Evolutionary conservation across 2,329 filamentous ascomycete genomes (phyloP).

Genomic region (Fusarium camptoceras): DNA sequence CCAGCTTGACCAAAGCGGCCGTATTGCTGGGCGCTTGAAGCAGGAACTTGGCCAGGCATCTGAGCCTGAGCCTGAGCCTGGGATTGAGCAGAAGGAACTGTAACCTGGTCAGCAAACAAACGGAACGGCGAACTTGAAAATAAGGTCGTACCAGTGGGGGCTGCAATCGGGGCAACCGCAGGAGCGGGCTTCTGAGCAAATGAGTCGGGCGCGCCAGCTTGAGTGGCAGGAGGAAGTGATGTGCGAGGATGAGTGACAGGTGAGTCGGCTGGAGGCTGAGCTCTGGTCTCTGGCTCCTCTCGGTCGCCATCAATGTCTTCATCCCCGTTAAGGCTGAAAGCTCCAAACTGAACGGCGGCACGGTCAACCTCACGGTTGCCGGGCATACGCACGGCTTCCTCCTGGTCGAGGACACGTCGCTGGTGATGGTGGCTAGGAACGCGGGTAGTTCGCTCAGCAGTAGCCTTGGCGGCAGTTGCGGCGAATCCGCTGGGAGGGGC

Average conservation of each 20-base stretch:
- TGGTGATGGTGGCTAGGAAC: slow-evolving; percentile 77
- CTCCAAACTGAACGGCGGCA: slow-evolving; percentile 94
- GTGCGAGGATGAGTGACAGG: slow-evolving; percentile 87
- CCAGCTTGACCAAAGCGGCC: slow-evolving; percentile 74
- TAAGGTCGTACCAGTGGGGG: slow-evolving; percentile 49
- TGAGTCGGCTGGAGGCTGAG: slow-evolving; percentile 92
- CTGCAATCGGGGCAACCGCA: slow-evolving; percentile 55
- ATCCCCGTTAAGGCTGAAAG: slow-evolving; percentile 88
- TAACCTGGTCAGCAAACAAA: slow-evolving; percentile 21
- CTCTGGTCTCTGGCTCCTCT: slow-evolving; percentile 93
- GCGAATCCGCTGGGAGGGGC: slow-evolving; percentile 76
- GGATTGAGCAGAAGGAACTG: slow-evolving; percentile 37
- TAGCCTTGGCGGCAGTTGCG: slow-evolving; percentile 84
- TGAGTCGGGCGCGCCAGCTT: slow-evolving; percentile 66
- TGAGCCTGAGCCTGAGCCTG: slow-evolving; percentile 57
- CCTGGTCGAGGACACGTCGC: slow-evolving; percentile 89
- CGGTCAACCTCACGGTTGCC: slow-evolving; percentile 95
- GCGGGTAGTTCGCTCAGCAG: slow-evolving; percentile 70
- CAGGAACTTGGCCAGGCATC: slow-evolving; percentile 60
- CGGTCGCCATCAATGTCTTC: slow-evolving; percentile 94
- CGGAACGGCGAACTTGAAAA: background rate
- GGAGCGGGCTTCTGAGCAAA: slow-evolving; percentile 68
- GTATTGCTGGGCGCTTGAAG: slow-evolving; percentile 72
- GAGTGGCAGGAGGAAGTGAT: slow-evolving; percentile 80
- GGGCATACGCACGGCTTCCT: slow-evolving; percentile 98